Evolutionary conservation across 2,329 filamentous ascomycete genomes (phyloP).

Genomic region (Lojkania enalia): DNA sequence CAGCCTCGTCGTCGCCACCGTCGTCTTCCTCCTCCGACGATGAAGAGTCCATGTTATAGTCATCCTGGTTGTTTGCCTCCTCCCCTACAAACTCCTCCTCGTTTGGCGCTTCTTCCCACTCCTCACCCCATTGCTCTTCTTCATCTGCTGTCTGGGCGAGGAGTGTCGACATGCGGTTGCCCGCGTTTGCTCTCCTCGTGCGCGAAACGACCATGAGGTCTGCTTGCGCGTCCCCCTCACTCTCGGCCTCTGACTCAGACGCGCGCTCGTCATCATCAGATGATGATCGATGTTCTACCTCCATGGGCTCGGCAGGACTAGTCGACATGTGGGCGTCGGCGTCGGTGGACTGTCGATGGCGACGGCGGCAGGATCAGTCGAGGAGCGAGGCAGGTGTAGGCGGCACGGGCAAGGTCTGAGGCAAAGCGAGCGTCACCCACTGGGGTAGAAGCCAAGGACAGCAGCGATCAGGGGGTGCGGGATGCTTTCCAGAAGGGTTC

Average conservation of each 20-base stretch:
- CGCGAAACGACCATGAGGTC: conserved; percentile 46
- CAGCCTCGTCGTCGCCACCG: conserved; percentile 73
- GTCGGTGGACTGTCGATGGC: conserved; percentile 3
- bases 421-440: conserved; percentile 23
- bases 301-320: conserved; percentile 18
- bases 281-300: conserved; percentile 16
- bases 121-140: conserved; percentile 43
- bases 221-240: conserved; percentile 32
- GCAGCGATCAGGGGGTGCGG: conserved; percentile 26
- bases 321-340: conserved; percentile 18
- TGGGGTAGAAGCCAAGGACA: conserved; percentile 7
- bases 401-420: conserved; percentile 23
- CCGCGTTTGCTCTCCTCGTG: conserved; percentile 44
- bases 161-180: conserved; percentile 47
- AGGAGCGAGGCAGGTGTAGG: conserved; percentile 29
- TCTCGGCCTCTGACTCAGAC: conserved; percentile 27
- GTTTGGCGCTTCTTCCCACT: conserved; percentile 70
- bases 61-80: conserved; percentile 61
- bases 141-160: conserved; percentile 40
- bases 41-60: conserved; percentile 78
- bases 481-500: conserved; percentile 33
- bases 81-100: conserved; percentile 58
- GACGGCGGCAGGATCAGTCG: conserved; percentile 12
- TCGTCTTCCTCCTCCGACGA: conserved; percentile 76
- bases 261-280: conserved; percentile 19